A percentile compares a stretch with the other conserved stretches of the same genome.
These are phyloP conservation scores for Gamsiella multidivaricata DNA, from an alignment of 192 early-diverging fungal species.

Conservation along the genomic window DNA sequence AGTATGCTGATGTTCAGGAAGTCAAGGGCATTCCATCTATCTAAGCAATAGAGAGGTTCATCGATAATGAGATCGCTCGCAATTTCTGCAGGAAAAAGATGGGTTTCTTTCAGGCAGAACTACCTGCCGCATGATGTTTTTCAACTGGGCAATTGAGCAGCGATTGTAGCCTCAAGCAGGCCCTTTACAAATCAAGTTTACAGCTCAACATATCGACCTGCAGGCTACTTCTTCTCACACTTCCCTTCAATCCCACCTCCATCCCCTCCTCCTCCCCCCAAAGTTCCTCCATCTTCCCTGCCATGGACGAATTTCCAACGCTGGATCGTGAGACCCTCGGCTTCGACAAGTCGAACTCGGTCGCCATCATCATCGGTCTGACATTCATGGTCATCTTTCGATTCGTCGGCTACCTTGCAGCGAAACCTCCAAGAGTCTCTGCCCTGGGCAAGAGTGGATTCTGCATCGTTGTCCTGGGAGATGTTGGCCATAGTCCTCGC, in stretches of 20 bases:
- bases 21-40: too few species aligned
- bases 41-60: too few species aligned
- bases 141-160: too few species aligned
- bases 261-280: background rate
- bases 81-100: too few species aligned
- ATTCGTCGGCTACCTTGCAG: constrained; percentile 47
- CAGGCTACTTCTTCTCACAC: background rate
- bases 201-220: too few species aligned
- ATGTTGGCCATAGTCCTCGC: constrained; percentile 89
- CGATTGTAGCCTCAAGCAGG: too few species aligned
- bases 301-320: constrained; percentile 18
- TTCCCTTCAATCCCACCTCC: background rate
- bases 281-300: background rate
- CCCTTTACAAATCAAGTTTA: too few species aligned
- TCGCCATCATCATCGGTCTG: constrained; percentile 48
- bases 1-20: too few species aligned
- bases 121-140: too few species aligned
- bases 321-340: constrained; percentile 39
- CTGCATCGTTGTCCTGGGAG: constrained; percentile 79
- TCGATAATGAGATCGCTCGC: too few species aligned
- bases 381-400: constrained; percentile 54
- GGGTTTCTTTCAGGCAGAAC: too few species aligned
- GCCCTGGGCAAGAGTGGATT: constrained; percentile 32
- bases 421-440: constrained; percentile 34
- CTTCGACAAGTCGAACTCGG: constrained; percentile 52